Conservation (phyloP, 495 filamentous ascomycete species). For the Talaromyces adpressus region DNA sequence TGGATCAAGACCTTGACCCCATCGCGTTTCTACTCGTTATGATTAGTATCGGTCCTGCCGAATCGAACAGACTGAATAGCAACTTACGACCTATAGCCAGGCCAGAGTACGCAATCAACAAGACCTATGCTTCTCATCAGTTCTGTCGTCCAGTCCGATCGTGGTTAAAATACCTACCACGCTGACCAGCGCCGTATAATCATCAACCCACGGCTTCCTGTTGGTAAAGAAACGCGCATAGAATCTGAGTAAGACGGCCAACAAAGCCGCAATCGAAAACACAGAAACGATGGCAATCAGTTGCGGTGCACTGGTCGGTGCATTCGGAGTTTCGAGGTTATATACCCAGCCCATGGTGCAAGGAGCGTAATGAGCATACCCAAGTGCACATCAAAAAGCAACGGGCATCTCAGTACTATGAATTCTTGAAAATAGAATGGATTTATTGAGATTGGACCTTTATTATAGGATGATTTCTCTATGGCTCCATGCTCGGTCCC, state of each 20-base stretch:
- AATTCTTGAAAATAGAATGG: too few relatives aligned
- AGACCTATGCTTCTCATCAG: neutral
- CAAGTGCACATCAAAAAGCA: neutral
- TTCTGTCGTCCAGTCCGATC: neutral
- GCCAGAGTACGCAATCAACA: conserved; percentile 16
- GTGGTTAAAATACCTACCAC: conserved; percentile 5
- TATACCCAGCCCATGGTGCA: conserved; percentile 25
- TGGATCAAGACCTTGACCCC: conserved; percentile 18
- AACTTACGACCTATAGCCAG: conserved; percentile 21
- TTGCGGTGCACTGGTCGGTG: conserved; percentile 14
- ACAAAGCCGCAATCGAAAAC: conserved; percentile 15
- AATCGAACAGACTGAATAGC: neutral
- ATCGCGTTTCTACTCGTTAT: conserved; percentile 18
- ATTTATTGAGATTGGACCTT: too few relatives aligned
- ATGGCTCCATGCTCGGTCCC: too few relatives aligned
- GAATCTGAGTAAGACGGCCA: conserved; percentile 20
- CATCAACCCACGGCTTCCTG: conserved; percentile 19
- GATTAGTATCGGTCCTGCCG: conserved; percentile 3
- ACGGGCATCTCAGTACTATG: too few relatives aligned
- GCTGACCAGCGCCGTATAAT: conserved; percentile 19
- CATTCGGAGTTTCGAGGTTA: conserved; percentile 20
- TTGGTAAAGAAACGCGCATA: conserved; percentile 17
- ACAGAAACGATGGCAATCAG: conserved; percentile 16
- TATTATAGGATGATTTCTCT: too few relatives aligned
- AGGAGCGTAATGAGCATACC: neutral